Evolutionary conservation across 257 asterid genomes (phyloP).

Genomic region (Anisodus acutangulus): DNA sequence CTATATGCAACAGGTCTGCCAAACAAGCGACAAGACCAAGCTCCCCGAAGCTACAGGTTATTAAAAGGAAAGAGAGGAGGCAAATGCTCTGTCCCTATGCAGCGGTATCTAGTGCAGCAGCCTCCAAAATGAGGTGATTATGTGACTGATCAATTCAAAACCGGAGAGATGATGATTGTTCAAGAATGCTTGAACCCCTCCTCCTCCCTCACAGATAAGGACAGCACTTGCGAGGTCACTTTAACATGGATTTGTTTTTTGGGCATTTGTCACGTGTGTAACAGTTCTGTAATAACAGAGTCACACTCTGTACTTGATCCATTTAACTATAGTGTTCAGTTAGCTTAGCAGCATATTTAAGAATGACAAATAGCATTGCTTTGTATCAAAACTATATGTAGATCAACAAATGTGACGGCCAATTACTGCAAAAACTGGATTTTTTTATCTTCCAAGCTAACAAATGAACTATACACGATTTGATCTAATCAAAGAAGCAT

Average conservation of each 20-base stretch:
- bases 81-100: conserved; percentile 44
- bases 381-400: too few species aligned
- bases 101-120: conserved; percentile 52
- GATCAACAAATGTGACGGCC: too few species aligned
- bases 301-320: not conserved
- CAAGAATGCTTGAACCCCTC: conserved; percentile 60
- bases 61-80: conserved; percentile 62
- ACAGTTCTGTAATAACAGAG: not conserved
- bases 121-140: conserved; percentile 73
- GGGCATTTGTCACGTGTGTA: not conserved
- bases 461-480: too few species aligned
- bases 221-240: not conserved
- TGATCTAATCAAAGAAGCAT: too few species aligned
- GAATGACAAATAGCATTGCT: too few species aligned
- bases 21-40: conserved; percentile 72
- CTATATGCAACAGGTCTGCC: conserved; percentile 53
- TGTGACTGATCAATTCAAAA: not conserved
- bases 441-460: too few species aligned
- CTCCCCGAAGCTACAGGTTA: conserved; percentile 72
- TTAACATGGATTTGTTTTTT: too few species aligned
- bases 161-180: conserved; percentile 31
- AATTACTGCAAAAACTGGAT: too few species aligned
- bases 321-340: not conserved
- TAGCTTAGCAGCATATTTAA: not conserved
- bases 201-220: not conserved